Percentiles rank a stretch among this genome's conserved stretches.
Evolutionary conservation across 2,329 filamentous ascomycete species (phyloP).

Genomic region (Aureobasidium sp.): DNA sequence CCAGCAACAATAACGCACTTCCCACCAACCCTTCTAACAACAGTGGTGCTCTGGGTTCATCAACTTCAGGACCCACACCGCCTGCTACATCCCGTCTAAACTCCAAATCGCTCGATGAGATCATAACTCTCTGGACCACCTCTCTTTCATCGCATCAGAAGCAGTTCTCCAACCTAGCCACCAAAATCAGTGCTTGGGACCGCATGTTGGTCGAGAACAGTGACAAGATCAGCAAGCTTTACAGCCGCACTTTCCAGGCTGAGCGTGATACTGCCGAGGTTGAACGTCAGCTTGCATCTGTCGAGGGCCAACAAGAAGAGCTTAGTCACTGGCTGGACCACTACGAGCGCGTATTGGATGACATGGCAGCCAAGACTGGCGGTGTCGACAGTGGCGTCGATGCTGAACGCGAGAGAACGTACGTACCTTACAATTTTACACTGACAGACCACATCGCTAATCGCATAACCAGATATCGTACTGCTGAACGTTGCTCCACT

Average conservation of each 20-base stretch:
- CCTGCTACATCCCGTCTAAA: conserved; percentile 79
- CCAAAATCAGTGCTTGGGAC: conserved; percentile 85
- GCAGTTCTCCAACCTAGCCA: conserved; percentile 86
- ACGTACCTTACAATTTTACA: conserved; percentile 28
- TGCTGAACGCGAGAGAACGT: conserved; percentile 90
- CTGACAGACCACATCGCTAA: conserved; percentile 22
- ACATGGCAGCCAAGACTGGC: conserved; percentile 65
- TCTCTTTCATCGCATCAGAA: conserved; percentile 95
- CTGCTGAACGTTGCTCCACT: conserved; percentile 87
- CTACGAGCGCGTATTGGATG: conserved; percentile 87
- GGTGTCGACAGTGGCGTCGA: conserved; percentile 75
- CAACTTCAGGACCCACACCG: conserved; percentile 73
- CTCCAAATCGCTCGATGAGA: conserved; percentile 99
- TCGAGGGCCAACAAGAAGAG: conserved; percentile 91
- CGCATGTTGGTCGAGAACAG: conserved; percentile 86
- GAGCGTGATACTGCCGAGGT: conserved; percentile 90
- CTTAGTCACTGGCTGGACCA: conserved; percentile 79
- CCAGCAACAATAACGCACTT: conserved; percentile 24
- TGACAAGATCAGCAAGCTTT: conserved; percentile 89
- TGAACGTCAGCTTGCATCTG: conserved; percentile 79
- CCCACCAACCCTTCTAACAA: conserved; percentile 28
- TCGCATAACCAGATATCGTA: conserved; percentile 56
- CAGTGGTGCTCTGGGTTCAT: conserved; percentile 52
- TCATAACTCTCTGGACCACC: conserved; percentile 92
- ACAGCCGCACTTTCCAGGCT: conserved; percentile 85